phyloP scores from a whole-genome alignment of 805 yeast genomes.

The Myxozyma mucilagina region DNA sequence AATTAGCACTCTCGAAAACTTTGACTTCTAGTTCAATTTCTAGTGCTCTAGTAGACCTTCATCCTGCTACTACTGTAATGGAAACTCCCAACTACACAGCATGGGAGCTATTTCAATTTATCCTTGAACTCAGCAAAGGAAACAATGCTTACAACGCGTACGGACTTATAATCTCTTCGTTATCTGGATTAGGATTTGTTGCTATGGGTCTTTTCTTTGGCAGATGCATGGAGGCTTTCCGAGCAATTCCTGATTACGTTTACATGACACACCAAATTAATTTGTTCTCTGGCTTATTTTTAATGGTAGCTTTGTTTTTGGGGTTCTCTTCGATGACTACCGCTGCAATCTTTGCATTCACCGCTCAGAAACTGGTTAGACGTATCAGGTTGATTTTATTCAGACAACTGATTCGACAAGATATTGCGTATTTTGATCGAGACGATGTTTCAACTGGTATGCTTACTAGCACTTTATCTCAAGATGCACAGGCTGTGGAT shows the following conservation, averaged over 20 bases:
- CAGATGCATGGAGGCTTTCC: conserved; percentile 15
- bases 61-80: not conserved
- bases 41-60: not conserved
- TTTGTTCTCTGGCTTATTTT: conserved; percentile 20
- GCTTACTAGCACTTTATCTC: conserved; percentile 43
- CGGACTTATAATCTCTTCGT: conserved; percentile 26
- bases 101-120: not conserved
- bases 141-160: not conserved
- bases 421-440: conserved; percentile 42
- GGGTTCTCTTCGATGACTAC: conserved; percentile 2
- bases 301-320: conserved; percentile 15
- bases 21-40: not conserved
- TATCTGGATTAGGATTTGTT: conserved; percentile 16
- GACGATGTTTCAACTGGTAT: conserved; percentile 44
- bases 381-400: conserved; percentile 40
- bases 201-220: conserved; percentile 22
- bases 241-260: conserved; percentile 9
- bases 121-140: not conserved
- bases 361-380: conserved; percentile 41
- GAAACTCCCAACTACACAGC: not conserved
- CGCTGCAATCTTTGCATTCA: conserved; percentile 15
- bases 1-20: not conserved
- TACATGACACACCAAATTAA: conserved; percentile 10
- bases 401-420: conserved; percentile 42
- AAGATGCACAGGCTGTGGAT: conserved; percentile 44